These are phyloP conservation scores for Magnolia officinalis DNA, from an alignment of 164 flowering plant genomes.

Conservation along the genomic window DNA sequence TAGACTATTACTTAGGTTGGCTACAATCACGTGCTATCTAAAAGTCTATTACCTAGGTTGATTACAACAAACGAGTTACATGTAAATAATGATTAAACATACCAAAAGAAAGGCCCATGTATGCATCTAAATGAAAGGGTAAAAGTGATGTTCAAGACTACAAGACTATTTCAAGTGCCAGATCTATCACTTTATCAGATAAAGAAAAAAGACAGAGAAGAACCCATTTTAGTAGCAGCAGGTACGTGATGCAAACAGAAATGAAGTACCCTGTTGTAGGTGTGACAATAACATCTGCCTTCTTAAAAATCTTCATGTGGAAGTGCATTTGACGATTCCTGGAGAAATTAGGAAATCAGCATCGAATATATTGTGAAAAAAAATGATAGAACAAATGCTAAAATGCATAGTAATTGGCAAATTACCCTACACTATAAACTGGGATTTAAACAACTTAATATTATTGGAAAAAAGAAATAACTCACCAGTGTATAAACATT, in stretches of 20 bases:
- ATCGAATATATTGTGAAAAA: background rate
- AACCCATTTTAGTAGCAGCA: background rate
- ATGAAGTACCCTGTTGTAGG: slow-evolving; percentile 78
- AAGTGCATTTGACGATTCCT: slow-evolving; percentile 80
- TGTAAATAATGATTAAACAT: no score
- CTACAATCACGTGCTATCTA: no score
- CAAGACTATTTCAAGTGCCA: background rate
- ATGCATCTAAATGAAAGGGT: background rate
- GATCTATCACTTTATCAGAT: background rate
- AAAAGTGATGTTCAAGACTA: background rate
- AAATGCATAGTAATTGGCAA: background rate
- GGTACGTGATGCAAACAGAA: background rate
- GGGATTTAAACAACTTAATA: background rate
- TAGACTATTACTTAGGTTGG: no score
- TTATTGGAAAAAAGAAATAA: background rate
- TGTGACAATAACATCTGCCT: slow-evolving; percentile 86
- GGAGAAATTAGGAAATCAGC: slow-evolving; percentile 7
- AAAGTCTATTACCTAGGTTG: no score
- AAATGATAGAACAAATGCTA: background rate
- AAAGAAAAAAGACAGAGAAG: background rate
- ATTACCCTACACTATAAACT: background rate
- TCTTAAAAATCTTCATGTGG: slow-evolving; percentile 54
- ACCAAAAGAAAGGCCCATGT: background rate
- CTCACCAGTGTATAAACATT: background rate
- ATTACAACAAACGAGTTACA: no score